Conservation (phyloP, 257 asterid species). For the Nicotiana tabacum region DNA sequence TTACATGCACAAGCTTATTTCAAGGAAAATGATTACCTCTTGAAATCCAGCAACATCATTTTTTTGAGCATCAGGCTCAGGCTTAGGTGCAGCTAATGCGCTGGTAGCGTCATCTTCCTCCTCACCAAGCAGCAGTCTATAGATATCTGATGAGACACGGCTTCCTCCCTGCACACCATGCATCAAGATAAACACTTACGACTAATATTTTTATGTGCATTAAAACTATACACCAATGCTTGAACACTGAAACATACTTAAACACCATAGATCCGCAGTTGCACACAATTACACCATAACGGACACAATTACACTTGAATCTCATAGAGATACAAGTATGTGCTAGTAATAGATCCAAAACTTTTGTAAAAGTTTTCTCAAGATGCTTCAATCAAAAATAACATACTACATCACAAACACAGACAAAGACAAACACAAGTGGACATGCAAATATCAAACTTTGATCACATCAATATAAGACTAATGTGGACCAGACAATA, state of each 20-base stretch:
- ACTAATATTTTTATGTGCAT: background rate
- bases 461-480: background rate
- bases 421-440: background rate
- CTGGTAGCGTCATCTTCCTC: slow-evolving; percentile 99
- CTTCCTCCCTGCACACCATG: slow-evolving; percentile 68
- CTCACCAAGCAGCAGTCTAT: slow-evolving; percentile 75
- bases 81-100: slow-evolving; percentile 72
- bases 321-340: background rate
- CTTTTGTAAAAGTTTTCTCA: background rate
- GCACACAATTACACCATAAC: background rate
- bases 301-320: background rate
- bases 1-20: background rate
- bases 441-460: background rate
- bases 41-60: slow-evolving; percentile 41
- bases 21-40: slow-evolving; percentile 39
- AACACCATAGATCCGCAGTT: background rate
- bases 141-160: slow-evolving; percentile 70
- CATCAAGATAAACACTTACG: slow-evolving; percentile 17
- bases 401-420: background rate
- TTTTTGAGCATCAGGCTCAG: slow-evolving; percentile 67
- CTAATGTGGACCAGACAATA: background rate
- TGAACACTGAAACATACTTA: background rate
- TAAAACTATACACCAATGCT: background rate
- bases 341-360: background rate
- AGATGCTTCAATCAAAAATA: background rate